These are phyloP conservation scores for Exobasidium rhododendri DNA, from an alignment of 1,284 basidiomycete genomes.

Conservation along the genomic window DNA sequence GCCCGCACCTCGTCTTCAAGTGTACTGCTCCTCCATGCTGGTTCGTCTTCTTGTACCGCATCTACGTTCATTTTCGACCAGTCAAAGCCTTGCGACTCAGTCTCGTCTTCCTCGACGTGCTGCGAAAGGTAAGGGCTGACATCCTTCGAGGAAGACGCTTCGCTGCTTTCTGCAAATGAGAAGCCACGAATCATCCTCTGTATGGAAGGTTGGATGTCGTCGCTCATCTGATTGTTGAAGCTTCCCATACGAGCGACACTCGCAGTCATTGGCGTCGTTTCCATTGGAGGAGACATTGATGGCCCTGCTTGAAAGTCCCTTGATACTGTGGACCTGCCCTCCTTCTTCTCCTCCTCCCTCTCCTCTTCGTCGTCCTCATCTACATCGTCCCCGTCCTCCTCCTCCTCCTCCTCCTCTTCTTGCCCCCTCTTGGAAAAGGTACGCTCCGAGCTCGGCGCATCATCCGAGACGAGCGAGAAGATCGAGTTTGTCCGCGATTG, in stretches of 20 bases:
- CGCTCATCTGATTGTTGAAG: neutral
- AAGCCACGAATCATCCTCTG: constrained; percentile 14
- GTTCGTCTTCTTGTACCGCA: no score
- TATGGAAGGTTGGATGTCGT: constrained; percentile 6
- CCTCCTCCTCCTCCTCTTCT: neutral
- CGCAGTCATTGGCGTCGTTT: neutral
- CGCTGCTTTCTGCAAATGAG: constrained; percentile 11
- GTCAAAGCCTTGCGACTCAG: neutral
- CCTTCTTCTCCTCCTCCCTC: neutral
- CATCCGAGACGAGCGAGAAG: neutral
- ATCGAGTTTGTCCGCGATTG: neutral
- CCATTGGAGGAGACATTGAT: no score
- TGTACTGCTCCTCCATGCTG: no score
- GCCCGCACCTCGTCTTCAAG: neutral
- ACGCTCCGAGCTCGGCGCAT: neutral
- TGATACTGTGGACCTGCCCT: constrained; percentile 6
- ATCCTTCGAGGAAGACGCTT: neutral
- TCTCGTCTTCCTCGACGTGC: neutral
- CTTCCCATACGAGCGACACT: neutral
- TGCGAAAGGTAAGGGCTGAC: constrained; percentile 5
- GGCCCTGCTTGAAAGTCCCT: no score
- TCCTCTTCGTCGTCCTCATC: neutral
- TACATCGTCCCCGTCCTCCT: neutral
- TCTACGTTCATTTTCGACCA: neutral
- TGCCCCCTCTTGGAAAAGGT: neutral